These are phyloP conservation scores for Fusarium guadeloupense DNA, from an alignment of 2,329 filamentous ascomycete genomes.

Conservation along the genomic window DNA sequence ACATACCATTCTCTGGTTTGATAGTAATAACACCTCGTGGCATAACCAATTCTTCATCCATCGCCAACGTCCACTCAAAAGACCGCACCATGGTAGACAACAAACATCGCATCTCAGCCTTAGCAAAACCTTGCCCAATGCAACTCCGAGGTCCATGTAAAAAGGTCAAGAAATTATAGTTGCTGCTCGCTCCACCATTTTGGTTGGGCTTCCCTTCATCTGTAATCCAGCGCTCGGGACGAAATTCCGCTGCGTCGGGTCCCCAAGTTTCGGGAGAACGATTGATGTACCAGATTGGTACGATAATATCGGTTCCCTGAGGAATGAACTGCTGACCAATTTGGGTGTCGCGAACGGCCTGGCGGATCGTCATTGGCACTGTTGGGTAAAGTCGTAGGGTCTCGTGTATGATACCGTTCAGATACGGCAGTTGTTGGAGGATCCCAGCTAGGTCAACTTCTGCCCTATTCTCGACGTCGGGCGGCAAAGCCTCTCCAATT, in stretches of 20 bases:
- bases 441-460: conserved; percentile 58
- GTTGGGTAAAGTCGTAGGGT: conserved; percentile 73
- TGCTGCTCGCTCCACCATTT: conserved; percentile 73
- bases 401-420: conserved; percentile 76
- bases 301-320: conserved; percentile 68
- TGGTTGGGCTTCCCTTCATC: conserved; percentile 63
- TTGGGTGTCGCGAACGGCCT: conserved; percentile 63
- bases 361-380: conserved; percentile 71
- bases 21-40: conserved; percentile 72
- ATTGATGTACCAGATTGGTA: conserved; percentile 70
- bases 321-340: conserved; percentile 69
- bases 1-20: conserved; percentile 72
- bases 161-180: conserved; percentile 80
- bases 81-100: conserved; percentile 72
- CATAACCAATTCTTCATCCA: conserved; percentile 67
- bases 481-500: not conserved
- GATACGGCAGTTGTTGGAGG: conserved; percentile 72
- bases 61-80: conserved; percentile 66
- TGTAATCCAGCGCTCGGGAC: conserved; percentile 72
- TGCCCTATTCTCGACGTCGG: not conserved
- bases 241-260: conserved; percentile 70
- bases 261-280: conserved; percentile 73
- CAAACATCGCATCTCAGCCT: conserved; percentile 77
- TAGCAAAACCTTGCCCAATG: conserved; percentile 79
- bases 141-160: conserved; percentile 84